Conservation (phyloP, 805 yeast genomes). For the Wickerhamia fluorescens region DNA sequence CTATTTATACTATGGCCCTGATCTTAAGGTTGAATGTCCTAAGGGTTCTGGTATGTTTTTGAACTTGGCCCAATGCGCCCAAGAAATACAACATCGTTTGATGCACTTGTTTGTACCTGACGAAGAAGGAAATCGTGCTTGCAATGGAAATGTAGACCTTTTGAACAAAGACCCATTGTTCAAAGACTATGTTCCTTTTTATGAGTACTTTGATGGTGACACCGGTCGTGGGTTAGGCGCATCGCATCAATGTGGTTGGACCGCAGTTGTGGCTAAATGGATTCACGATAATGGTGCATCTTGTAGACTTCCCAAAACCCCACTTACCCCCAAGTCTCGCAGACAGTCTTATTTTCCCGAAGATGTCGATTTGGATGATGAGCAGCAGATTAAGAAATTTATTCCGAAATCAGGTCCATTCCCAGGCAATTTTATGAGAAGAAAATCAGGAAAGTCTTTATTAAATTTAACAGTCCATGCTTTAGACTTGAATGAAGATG, state of each 20-base stretch:
- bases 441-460: slow-evolving; percentile 70
- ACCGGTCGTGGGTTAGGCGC: slow-evolving; percentile 93
- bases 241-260: slow-evolving; percentile 95
- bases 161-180: slow-evolving; percentile 60
- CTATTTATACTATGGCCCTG: slow-evolving; percentile 82
- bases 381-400: slow-evolving; percentile 33
- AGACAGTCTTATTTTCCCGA: slow-evolving; percentile 19
- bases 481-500: slow-evolving; percentile 63
- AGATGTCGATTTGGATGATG: slow-evolving; percentile 14
- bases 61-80: slow-evolving; percentile 85
- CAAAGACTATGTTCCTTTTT: slow-evolving; percentile 70
- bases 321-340: slow-evolving; percentile 24
- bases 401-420: slow-evolving; percentile 42
- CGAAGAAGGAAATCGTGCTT: slow-evolving; percentile 62
- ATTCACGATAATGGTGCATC: slow-evolving; percentile 83
- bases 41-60: slow-evolving; percentile 69
- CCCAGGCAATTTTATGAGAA: slow-evolving; percentile 50
- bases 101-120: slow-evolving; percentile 70
- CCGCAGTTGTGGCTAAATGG: slow-evolving; percentile 85
- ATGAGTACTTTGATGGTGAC: slow-evolving; percentile 90
- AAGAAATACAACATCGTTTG: slow-evolving; percentile 79
- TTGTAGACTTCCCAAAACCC: slow-evolving; percentile 45
- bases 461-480: slow-evolving; percentile 61
- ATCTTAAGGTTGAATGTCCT: slow-evolving; percentile 81
- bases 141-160: slow-evolving; percentile 58